These are phyloP conservation scores for Monotropa hypopitys DNA, from an alignment of 179 eudicot genomes.

Conservation along the genomic window DNA sequence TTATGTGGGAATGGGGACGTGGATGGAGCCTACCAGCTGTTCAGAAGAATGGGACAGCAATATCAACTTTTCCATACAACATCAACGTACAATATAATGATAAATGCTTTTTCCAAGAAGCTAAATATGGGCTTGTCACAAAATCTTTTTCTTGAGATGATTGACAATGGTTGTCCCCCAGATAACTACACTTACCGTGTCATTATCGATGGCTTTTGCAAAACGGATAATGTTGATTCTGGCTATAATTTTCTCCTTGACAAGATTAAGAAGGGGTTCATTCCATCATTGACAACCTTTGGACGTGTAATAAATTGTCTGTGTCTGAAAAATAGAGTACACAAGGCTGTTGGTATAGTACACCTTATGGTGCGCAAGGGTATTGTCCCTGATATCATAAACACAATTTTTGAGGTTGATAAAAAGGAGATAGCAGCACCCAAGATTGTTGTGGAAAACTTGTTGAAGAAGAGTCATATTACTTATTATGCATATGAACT, in stretches of 20 bases:
- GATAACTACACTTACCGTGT: slow-evolving; percentile 64
- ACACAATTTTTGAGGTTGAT: slow-evolving; percentile 52
- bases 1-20: slow-evolving; percentile 57
- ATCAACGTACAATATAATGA: slow-evolving; percentile 65
- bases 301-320: slow-evolving; percentile 83
- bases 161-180: slow-evolving; percentile 37
- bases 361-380: slow-evolving; percentile 65
- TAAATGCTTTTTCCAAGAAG: slow-evolving; percentile 54
- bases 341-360: slow-evolving; percentile 57
- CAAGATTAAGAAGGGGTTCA: slow-evolving; percentile 37
- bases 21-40: slow-evolving; percentile 46
- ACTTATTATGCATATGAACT: slow-evolving; percentile 73
- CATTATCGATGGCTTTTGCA: slow-evolving; percentile 81
- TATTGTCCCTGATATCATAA: slow-evolving; percentile 66
- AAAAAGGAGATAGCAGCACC: slow-evolving; percentile 88
- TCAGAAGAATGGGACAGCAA: slow-evolving; percentile 37
- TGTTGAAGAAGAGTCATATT: slow-evolving; percentile 72
- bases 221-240: slow-evolving; percentile 43
- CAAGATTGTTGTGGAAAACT: slow-evolving; percentile 75
- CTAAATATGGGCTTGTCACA: slow-evolving; percentile 45
- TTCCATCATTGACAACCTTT: slow-evolving; percentile 57
- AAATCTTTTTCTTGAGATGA: slow-evolving; percentile 56
- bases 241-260: slow-evolving; percentile 53
- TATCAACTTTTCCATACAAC: slow-evolving; percentile 42
- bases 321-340: slow-evolving; percentile 54